Base-by-base conservation (phyloP, 768 basidiomycete genomes). In the Mycena galericulata region DNA sequence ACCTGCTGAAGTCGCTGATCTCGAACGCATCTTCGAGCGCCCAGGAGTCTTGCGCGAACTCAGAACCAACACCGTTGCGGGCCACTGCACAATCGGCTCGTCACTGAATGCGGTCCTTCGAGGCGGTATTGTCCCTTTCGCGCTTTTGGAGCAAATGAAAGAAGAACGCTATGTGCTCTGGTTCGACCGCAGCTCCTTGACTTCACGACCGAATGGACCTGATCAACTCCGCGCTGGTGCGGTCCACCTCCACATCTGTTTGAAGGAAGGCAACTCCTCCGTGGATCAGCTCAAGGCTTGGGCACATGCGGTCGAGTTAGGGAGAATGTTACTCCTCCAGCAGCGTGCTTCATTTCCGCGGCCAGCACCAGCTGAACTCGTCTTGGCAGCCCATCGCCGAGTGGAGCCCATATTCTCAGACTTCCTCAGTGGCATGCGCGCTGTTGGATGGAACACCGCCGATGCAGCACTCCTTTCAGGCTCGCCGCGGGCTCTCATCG, bases 221-320 rank as follows among this genome's bases (percentile, higher is more conserved):
- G 60, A 57, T 24, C 49, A 49, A 41, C 26, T 63, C 8, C 61
- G 74, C 18, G 63, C 70, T 22, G 74, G 73, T 14, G 45, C 62
- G 10, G 74, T 77, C 2, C 79, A 76, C 24, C 66, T 88, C 3
- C 81, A 82, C 66, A 81, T 89, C 45, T 82, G 82, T 70, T 78
- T 91, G 65, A 89, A 85, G 67, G 84, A 87, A 30, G 84, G 84
- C 8, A 85, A 88, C 61, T 73, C 75, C 26, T 62, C 80, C 4
- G 67, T 74, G 17, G 88, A 90, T 73, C 86, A 88, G 65, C 80
- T 90, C 41, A 85, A 85, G 62, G 89, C 87, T 3, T 92, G 90
- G 90, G 68, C 81, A 11, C 81, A 83, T 56, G 85, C 83, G 1
- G 75, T 74, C 3, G 84, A 86, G 60, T 71, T 81, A 20, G 81